phyloP scores from a whole-genome alignment of 257 asterid genomes.

The Scutellaria galericulata region DNA sequence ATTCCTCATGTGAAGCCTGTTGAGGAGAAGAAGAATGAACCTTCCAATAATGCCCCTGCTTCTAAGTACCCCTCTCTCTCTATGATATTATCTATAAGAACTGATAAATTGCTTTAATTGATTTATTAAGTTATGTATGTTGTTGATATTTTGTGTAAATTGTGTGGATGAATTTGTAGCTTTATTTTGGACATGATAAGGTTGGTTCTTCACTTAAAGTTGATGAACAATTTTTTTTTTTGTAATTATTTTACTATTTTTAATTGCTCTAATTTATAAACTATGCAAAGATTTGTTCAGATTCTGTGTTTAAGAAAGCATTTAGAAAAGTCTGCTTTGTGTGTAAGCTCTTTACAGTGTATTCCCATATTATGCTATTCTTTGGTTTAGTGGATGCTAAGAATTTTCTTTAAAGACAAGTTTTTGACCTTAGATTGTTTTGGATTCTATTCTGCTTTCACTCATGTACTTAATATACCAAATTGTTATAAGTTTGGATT shows the following conservation, averaged over 20 bases:
- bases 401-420: constrained; percentile 5
- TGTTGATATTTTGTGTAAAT: background rate
- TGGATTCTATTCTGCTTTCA: background rate
- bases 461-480: background rate
- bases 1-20: constrained; percentile 43
- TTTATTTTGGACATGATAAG: constrained; percentile 29
- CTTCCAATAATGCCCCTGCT: constrained; percentile 58
- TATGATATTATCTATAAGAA: background rate
- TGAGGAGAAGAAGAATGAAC: constrained; percentile 52
- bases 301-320: constrained; percentile 1
- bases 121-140: background rate
- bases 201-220: background rate
- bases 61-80: constrained; percentile 52
- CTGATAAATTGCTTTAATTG: background rate
- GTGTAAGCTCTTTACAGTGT: background rate
- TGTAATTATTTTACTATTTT: background rate
- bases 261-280: background rate
- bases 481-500: too few relatives aligned
- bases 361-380: constrained; percentile 5
- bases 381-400: constrained; percentile 18
- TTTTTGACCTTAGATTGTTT: constrained; percentile 5
- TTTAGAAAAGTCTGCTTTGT: constrained; percentile 26
- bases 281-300: background rate
- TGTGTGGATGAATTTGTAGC: constrained; percentile 20
- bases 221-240: background rate